Evolutionary conservation across 2,329 filamentous ascomycete genomes (phyloP).

Genomic region (Nemania sp.): DNA sequence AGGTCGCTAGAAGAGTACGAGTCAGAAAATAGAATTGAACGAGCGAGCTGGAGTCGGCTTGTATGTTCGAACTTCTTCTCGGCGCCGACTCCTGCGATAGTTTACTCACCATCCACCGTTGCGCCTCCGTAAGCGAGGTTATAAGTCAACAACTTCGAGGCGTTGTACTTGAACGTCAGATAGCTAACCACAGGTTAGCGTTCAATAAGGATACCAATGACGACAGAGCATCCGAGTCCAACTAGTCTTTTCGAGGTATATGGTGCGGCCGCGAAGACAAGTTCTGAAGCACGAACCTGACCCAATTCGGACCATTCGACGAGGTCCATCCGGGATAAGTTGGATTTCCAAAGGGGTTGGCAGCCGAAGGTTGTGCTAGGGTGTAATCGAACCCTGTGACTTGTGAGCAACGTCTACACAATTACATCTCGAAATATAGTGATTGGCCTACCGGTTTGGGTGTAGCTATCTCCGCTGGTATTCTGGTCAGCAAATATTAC

Average conservation of each 20-base stretch:
- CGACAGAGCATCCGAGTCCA: too few species aligned
- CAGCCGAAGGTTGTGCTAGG: conserved; percentile 53
- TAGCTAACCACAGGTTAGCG: conserved; percentile 40
- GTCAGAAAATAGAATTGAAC: not conserved
- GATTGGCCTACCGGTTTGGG: conserved; percentile 35
- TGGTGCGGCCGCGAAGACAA: not conserved
- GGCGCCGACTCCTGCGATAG: not conserved
- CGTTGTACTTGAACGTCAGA: conserved; percentile 53
- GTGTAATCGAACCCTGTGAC: conserved; percentile 57
- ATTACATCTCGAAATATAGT: not conserved
- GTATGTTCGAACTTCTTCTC: too few species aligned
- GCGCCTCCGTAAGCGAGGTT: conserved; percentile 61
- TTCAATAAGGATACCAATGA: not conserved
- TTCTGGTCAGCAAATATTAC: conserved; percentile 3
- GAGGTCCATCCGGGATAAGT: conserved; percentile 56
- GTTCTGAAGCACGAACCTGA: conserved; percentile 32
- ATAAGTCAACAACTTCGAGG: conserved; percentile 52
- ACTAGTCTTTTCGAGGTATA: too few species aligned
- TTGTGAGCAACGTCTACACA: conserved; percentile 6
- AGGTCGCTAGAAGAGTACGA: conserved; percentile 31
- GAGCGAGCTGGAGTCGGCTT: too few species aligned
- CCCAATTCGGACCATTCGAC: conserved; percentile 56
- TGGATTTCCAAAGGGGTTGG: conserved; percentile 67
- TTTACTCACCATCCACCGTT: conserved; percentile 50
- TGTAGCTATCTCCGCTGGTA: conserved; percentile 43